Conservation (phyloP, 352 stramenopile genomes). For the Saprolegnia parasitica region DNA sequence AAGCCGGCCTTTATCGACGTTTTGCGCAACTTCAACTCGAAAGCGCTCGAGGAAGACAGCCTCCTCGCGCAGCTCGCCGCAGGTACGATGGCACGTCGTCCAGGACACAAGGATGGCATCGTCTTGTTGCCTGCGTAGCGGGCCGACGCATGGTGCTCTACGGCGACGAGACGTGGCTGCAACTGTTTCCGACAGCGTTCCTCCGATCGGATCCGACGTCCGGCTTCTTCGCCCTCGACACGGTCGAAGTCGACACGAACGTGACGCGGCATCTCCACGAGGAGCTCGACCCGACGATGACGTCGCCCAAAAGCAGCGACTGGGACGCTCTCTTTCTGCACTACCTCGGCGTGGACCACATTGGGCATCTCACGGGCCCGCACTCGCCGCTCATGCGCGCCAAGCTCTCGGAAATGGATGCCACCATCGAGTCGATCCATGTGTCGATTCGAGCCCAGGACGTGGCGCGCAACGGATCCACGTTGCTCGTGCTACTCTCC, state of each 20-base stretch:
- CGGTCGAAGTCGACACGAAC: constrained; percentile 79
- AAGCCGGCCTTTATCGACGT: constrained; percentile 86
- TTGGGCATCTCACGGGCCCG: constrained; percentile 76
- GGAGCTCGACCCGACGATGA: constrained; percentile 76
- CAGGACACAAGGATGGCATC: too few relatives aligned
- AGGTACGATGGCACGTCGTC: too few relatives aligned
- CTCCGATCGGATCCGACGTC: constrained; percentile 70
- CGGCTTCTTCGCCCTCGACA: constrained; percentile 86
- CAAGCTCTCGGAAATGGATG: constrained; percentile 85
- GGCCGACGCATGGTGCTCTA: constrained; percentile 78
- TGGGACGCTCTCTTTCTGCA: constrained; percentile 85
- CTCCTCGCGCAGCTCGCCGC: constrained; percentile 51
- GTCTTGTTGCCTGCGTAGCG: constrained; percentile 14
- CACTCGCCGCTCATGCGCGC: constrained; percentile 66
- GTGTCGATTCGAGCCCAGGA: constrained; percentile 61
- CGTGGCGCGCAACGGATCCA: constrained; percentile 38
- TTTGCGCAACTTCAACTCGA: constrained; percentile 88
- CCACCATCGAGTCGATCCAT: constrained; percentile 53
- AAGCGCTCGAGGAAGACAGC: constrained; percentile 67
- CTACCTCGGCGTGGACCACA: constrained; percentile 84
- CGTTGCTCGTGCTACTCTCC: constrained; percentile 75
- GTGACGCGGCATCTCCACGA: constrained; percentile 77
- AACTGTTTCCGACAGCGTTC: constrained; percentile 75
- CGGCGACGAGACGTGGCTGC: constrained; percentile 88
- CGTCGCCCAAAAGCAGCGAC: constrained; percentile 53